Conservation (phyloP, 352 stramenopile genomes). For the Pythium folliculosum region DNA sequence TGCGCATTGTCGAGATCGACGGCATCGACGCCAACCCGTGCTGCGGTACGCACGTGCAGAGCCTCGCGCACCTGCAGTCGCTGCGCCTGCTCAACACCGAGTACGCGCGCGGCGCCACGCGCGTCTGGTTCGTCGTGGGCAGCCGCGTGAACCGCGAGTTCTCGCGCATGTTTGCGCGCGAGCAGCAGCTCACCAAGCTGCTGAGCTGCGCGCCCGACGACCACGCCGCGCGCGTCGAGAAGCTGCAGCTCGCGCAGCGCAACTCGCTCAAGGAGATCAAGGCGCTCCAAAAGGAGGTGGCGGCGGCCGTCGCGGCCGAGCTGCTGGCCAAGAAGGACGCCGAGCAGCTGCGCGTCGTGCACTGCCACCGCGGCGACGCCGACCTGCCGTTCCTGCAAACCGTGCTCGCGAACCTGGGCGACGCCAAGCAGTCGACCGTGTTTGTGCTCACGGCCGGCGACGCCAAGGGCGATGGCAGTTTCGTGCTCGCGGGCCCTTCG, state of each 20-base stretch:
- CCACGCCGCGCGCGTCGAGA: slow-evolving; percentile 64
- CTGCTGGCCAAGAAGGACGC: slow-evolving; percentile 33
- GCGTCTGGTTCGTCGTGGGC: slow-evolving; percentile 86
- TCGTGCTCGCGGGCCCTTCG: slow-evolving; percentile 62
- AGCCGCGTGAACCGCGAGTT: slow-evolving; percentile 81
- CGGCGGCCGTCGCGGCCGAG: slow-evolving; percentile 45
- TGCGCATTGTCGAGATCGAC: slow-evolving; percentile 86
- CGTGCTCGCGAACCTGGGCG: slow-evolving; percentile 48
- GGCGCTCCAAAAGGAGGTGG: slow-evolving; percentile 70
- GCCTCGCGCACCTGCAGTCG: slow-evolving; percentile 64
- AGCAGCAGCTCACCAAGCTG: slow-evolving; percentile 72
- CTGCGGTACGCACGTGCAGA: slow-evolving; percentile 88
- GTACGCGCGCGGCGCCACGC: slow-evolving; percentile 57
- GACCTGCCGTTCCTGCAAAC: slow-evolving; percentile 74
- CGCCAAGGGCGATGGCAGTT: slow-evolving; percentile 52
- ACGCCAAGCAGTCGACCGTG: slow-evolving; percentile 37
- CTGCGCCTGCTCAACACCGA: slow-evolving; percentile 79
- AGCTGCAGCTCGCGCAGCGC: slow-evolving; percentile 67
- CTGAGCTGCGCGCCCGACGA: slow-evolving; percentile 67
- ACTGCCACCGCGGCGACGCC: slow-evolving; percentile 61
- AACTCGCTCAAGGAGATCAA: slow-evolving; percentile 66
- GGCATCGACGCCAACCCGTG: slow-evolving; percentile 86
- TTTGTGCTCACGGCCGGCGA: slow-evolving; percentile 61
- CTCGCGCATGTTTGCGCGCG: slow-evolving; percentile 64
- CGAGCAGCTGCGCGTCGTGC: slow-evolving; percentile 32